phyloP scores from a whole-genome alignment of 2,329 filamentous ascomycete genomes.

The Penicillium sp. region DNA sequence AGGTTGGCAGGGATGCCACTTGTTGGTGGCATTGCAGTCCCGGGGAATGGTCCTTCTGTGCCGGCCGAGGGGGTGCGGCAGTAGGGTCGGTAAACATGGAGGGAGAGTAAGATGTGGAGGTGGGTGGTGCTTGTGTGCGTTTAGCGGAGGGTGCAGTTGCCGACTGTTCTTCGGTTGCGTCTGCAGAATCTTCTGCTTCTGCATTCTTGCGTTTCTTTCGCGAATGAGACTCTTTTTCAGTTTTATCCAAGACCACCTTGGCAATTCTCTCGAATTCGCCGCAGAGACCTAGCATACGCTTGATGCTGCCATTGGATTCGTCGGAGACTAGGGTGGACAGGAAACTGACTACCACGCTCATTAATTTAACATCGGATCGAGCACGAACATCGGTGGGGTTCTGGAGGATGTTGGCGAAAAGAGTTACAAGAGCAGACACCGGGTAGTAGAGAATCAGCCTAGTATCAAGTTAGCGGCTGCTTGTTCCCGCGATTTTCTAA shows the following conservation, averaged over 20 bases:
- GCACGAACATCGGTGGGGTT: constrained; percentile 88
- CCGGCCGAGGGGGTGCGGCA: constrained; percentile 16
- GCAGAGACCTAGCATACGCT: constrained; percentile 89
- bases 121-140: constrained; percentile 20
- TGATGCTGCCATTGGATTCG: constrained; percentile 83
- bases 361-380: constrained; percentile 81
- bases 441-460: constrained; percentile 94
- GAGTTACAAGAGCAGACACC: constrained; percentile 86
- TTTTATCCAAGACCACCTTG: constrained; percentile 83
- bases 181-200: constrained; percentile 45
- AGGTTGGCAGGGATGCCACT: constrained; percentile 25
- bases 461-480: constrained; percentile 12
- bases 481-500: neutral
- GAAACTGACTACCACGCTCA: constrained; percentile 91
- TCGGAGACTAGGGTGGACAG: constrained; percentile 85
- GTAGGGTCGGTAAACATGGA: constrained; percentile 25
- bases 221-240: constrained; percentile 77
- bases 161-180: constrained; percentile 18
- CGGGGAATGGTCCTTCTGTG: constrained; percentile 24
- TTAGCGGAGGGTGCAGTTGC: constrained; percentile 27
- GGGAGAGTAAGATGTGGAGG: constrained; percentile 26
- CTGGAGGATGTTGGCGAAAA: constrained; percentile 95
- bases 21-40: constrained; percentile 23
- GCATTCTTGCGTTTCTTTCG: constrained; percentile 81
- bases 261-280: constrained; percentile 96